Evolutionary conservation across 2,329 filamentous ascomycete species (phyloP), one percentile per base, ranked within the genome.

Genomic region (Aspergillus ochraceus): DNA sequence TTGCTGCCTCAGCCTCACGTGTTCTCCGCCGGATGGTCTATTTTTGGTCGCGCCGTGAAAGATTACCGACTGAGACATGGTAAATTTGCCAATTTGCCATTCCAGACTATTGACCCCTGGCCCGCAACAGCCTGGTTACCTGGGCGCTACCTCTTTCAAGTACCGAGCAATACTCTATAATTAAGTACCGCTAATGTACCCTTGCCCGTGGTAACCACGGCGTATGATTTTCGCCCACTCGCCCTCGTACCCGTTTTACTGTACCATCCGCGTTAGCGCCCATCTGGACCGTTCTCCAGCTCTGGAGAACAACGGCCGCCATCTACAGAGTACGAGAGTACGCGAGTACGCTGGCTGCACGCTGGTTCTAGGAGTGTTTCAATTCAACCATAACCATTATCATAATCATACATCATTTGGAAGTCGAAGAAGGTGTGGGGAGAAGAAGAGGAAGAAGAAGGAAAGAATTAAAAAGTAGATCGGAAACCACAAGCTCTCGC

Each of bases 1-100:
- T 60, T 55, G 59, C 59, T 54, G 61, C 62, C 65, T 62, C 60
- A 61, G 56, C 61, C 63, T 68, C 63, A 65, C 61, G 60, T 64
- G 63, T 60, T 47, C 52, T 57, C 52, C 56, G 59, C 50, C 49
- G 54, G 45, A 47, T 52, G 26, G 36, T 52, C 64, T 68, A 67
- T 66, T 68, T 66, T 67, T 66, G 63, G 62, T 54, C 46, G 55
- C 51, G 26, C 46, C 53, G 57, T 62, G 55, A 59, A 62, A 62
- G 49, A 58, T 62, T 65, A 62, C 59, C 32, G 60, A 42, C 14
- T 42, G 36, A 42, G 36, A 42, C 36, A 42, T 60, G 57, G 29
- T 36, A 32, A 24, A 29, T 30, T 42, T n/a, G 36, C 26, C 8
- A 8, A 24, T 24, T 24, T 22, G 22, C 22, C 4, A 22, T 22